Percentiles rank a stretch among this genome's conserved stretches.
phyloP scores from a whole-genome alignment of 2,329 filamentous ascomycete genomes.

The Cytospora piceae region DNA sequence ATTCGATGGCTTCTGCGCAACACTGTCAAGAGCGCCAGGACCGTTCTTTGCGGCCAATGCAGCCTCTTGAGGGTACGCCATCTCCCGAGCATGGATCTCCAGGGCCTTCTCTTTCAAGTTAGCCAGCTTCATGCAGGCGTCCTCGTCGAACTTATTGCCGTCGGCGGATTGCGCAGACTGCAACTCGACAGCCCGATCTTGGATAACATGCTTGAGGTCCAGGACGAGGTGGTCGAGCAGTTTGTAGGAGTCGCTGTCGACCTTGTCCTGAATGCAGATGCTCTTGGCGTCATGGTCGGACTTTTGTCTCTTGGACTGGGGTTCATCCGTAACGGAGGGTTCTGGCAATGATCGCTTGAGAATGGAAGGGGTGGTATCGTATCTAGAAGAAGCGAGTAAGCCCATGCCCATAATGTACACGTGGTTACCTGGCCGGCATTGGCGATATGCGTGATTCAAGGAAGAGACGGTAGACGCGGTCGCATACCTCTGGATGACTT shows the following conservation, averaged over 20 bases:
- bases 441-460: constrained; percentile 4
- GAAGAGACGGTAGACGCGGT: background rate
- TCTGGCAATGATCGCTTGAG: constrained; percentile 58
- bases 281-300: constrained; percentile 48
- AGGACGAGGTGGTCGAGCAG: constrained; percentile 68
- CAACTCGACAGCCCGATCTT: constrained; percentile 51
- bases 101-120: constrained; percentile 67
- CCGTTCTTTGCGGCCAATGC: constrained; percentile 39
- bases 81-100: constrained; percentile 65
- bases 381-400: constrained; percentile 47
- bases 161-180: constrained; percentile 41
- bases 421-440: background rate
- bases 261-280: constrained; percentile 59
- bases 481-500: constrained; percentile 49
- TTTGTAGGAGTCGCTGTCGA: constrained; percentile 55
- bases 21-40: constrained; percentile 43
- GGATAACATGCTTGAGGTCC: constrained; percentile 49
- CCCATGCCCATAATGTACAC: constrained; percentile 10
- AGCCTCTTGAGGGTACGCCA: constrained; percentile 51
- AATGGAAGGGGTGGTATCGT: constrained; percentile 58
- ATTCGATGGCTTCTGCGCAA: constrained; percentile 43
- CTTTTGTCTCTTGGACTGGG: constrained; percentile 64
- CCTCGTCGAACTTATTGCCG: constrained; percentile 38
- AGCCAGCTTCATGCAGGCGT: constrained; percentile 49
- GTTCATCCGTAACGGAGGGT: constrained; percentile 50